Evolutionary conservation across 2,329 filamentous ascomycete species (phyloP), one percentile per base, ranked within the genome.

Genomic region (Torrubiellomyces zombiae): DNA sequence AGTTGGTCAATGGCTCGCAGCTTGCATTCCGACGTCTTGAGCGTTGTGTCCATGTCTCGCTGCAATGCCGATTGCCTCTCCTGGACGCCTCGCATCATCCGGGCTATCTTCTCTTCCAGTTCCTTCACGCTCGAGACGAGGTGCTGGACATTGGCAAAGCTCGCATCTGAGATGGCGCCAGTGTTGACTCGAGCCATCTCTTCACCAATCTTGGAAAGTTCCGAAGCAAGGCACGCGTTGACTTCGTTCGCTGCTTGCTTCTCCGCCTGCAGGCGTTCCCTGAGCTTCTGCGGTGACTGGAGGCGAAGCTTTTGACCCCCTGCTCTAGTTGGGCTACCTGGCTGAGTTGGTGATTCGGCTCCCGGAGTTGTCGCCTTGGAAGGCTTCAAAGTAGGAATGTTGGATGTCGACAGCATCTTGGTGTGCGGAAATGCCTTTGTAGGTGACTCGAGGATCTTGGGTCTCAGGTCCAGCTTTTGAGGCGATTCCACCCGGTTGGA

Each of bases 251-350:
- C 69, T 0, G 74, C 67, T 28, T 67, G 71, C 48, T 83, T 82
- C 46, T 93, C 83, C 23, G 69, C 74, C 39, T 86, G 76, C 1
- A 94, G 61, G 17, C 86, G 75, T 52, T 94, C 85, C 11, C 85
- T 77, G 12, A 86, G 57, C 44, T 78, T 85, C 38, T 77, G 75
- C 0, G 74, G 63, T 9, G 68, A 75, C 32, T 80, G 74, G 8
- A 80, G 60, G 8, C 76, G 71, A 17, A 81, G 56, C 36, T 71
- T 75, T 25, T 51, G 52, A 8, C 45, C 47, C 32, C 42, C 28
- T 24, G 33, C 33, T 35, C 50, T 30, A 40, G 53, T 20, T 6
- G 47, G 44, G 20, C 44, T 48, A 16, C 28, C 30, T 13, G 33
- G 31, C 7, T 38, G 38, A 4, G 32, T 31, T 1, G 36, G 29